Evolutionary conservation across 2,329 filamentous ascomycete species (phyloP).

Genomic region (Neocatenulostroma microsporum): DNA sequence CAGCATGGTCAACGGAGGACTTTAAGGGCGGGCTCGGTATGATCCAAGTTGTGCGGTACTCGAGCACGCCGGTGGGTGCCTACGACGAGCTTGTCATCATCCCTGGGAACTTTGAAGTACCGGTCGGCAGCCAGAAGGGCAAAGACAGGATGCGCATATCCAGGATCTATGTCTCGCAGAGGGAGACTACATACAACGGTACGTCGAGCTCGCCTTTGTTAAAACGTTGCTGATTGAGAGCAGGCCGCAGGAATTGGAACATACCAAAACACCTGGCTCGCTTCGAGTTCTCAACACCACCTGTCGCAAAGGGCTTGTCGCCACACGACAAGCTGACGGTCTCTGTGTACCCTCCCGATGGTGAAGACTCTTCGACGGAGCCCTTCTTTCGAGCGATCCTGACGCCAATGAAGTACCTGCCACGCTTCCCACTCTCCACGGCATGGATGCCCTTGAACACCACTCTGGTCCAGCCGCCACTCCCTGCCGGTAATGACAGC

Average conservation of each 20-base stretch:
- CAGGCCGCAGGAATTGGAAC: conserved; percentile 14
- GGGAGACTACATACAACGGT: conserved; percentile 15
- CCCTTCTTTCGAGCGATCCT: conserved; percentile 16
- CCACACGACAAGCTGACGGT: conserved; percentile 8
- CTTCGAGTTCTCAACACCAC: conserved; percentile 13
- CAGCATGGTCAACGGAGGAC: neutral
- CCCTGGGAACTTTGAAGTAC: conserved; percentile 12
- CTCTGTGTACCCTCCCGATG: conserved; percentile 15
- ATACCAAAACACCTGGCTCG: conserved; percentile 18
- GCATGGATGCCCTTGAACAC: conserved; percentile 11
- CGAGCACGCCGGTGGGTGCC: conserved; percentile 15
- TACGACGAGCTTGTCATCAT: conserved; percentile 18
- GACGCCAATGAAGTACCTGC: conserved; percentile 8
- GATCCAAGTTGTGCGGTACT: conserved; percentile 17
- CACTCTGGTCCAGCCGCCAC: conserved; percentile 13
- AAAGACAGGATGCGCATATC: conserved; percentile 8
- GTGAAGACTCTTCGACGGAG: conserved; percentile 6
- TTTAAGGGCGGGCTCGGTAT: conserved; percentile 13
- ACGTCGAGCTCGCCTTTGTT: neutral
- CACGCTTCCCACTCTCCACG: conserved; percentile 10
- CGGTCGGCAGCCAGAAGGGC: conserved; percentile 6
- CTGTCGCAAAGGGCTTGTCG: conserved; percentile 6
- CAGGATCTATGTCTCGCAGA: conserved; percentile 17
- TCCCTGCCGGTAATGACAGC: conserved; percentile 8
- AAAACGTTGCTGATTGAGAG: neutral